Base-by-base conservation (phyloP, 2,329 filamentous ascomycete genomes). In the Colletotrichum filicis region DNA sequence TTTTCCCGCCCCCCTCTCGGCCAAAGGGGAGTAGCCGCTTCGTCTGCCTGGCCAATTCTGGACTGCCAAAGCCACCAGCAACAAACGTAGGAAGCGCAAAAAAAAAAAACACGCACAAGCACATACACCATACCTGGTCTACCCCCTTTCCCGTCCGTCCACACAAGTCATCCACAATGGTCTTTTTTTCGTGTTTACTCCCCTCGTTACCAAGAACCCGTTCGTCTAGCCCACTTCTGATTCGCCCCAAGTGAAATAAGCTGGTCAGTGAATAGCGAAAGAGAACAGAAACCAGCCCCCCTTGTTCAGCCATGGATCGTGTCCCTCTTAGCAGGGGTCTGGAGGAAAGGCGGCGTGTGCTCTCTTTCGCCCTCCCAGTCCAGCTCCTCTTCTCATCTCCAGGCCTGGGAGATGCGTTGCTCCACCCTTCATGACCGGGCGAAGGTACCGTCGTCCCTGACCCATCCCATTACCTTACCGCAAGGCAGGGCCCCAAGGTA, bases 171-270 rank as follows among this genome's bases (percentile, higher is more conserved):
- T 35, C 55, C 67, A 66, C 68, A 26, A 59, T 30, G 58, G 56
- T 9, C 49, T 73, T 63, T n/a, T 35, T 32, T 67, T 67, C 68
- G 42, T 60, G 61, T 68, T 68, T 56, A 67, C 57, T 55, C 35
- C 56, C 71, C 66, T 69, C 52, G 55, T 22, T 66, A 68, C 57
- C 52, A 64, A 72, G 26, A 68, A 55, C 70, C 72, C 63, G 72
- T 73, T 42, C 57, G 30, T 64, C 63, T 53, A 22, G 57, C 35
- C 28, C 52, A 24, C 52, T 37, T 65, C 55, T 76, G 70, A 77
- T 76, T 77, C 65, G 76, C 26, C 63, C 35, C 65, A 68, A 58
- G 57, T 75, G 61, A 77, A 77, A 75, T 75, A 77, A 76, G 69
- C 63, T 67, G 67, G 66, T 67, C 64, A 63, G 62, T 73, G 42